phyloP scores from a whole-genome alignment of 2,329 filamentous ascomycete genomes.

The Diaporthe sp. region DNA sequence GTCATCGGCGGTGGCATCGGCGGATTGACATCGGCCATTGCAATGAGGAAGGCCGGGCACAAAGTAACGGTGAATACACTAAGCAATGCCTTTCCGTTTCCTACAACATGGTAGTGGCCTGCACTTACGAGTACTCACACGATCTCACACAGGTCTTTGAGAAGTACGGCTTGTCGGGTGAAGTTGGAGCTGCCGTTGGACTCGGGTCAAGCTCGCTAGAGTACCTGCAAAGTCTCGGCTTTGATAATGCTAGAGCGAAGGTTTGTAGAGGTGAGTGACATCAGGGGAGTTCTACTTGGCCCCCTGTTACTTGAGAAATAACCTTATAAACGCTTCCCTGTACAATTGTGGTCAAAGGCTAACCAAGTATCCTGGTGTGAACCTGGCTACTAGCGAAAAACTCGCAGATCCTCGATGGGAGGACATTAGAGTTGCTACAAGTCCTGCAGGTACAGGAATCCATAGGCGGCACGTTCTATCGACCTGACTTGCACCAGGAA shows the following conservation, averaged over 20 bases:
- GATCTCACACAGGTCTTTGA: not conserved
- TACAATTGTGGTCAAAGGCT: not conserved
- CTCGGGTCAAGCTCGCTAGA: constrained; percentile 14
- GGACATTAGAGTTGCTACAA: constrained; percentile 8
- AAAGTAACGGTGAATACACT: constrained; percentile 1
- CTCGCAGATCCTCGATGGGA: constrained; percentile 17
- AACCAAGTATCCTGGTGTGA: not conserved
- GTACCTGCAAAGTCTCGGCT: constrained; percentile 21
- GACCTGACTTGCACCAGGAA: constrained; percentile 15
- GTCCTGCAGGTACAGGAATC: not conserved
- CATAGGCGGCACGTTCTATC: constrained; percentile 3
- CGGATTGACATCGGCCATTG: constrained; percentile 10
- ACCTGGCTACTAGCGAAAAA: not conserved
- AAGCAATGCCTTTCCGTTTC: not conserved
- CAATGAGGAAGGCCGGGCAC: constrained; percentile 17
- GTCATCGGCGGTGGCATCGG: constrained; percentile 23
- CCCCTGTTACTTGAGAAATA: no score
- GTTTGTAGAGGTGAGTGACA: not conserved
- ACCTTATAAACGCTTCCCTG: no score
- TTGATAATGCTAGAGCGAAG: constrained; percentile 9
- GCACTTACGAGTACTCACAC: not conserved
- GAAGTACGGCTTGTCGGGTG: constrained; percentile 16
- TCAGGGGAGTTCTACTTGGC: not conserved
- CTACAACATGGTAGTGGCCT: not conserved
- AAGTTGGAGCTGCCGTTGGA: constrained; percentile 22